Evolutionary conservation across 306 rosid species (phyloP).

Genomic region (Benincasa hispida): DNA sequence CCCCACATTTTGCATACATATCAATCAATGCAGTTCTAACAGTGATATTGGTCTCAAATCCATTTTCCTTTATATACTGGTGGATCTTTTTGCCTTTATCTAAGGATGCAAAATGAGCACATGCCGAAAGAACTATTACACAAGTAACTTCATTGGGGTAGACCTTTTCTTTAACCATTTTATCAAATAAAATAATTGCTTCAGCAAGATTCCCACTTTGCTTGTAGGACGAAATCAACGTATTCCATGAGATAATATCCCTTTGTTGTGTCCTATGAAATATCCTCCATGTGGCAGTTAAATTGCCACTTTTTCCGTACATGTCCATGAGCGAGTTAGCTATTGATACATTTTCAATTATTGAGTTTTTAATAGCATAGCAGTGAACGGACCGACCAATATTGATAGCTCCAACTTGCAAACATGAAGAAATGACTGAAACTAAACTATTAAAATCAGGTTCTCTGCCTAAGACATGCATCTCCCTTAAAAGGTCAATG

Average conservation of each 20-base stretch:
- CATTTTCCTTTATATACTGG: constrained; percentile 27
- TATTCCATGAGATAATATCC: constrained; percentile 54
- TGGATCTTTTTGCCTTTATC: constrained; percentile 45
- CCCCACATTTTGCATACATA: constrained; percentile 80
- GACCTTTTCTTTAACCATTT: constrained; percentile 35
- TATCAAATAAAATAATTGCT: constrained; percentile 36
- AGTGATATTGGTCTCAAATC: constrained; percentile 34
- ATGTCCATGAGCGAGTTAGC: constrained; percentile 52
- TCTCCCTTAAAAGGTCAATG: constrained; percentile 40
- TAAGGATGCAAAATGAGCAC: constrained; percentile 56
- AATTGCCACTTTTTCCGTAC: constrained; percentile 59
- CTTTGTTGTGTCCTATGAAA: constrained; percentile 21
- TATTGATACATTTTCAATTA: constrained; percentile 24
- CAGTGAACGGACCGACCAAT: constrained; percentile 59
- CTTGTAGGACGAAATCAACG: constrained; percentile 50
- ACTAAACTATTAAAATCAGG: constrained; percentile 32
- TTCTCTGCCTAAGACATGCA: constrained; percentile 30
- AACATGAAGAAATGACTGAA: constrained; percentile 49
- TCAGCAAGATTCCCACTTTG: constrained; percentile 26
- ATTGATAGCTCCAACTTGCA: constrained; percentile 24
- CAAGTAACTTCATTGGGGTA: constrained; percentile 46
- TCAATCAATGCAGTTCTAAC: constrained; percentile 62
- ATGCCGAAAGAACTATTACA: constrained; percentile 44
- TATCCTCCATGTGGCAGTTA: constrained; percentile 32
- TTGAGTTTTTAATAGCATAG: constrained; percentile 28